Evolutionary conservation across 2,329 filamentous ascomycete species (phyloP).

Genomic region (Geosmithia putterillii): DNA sequence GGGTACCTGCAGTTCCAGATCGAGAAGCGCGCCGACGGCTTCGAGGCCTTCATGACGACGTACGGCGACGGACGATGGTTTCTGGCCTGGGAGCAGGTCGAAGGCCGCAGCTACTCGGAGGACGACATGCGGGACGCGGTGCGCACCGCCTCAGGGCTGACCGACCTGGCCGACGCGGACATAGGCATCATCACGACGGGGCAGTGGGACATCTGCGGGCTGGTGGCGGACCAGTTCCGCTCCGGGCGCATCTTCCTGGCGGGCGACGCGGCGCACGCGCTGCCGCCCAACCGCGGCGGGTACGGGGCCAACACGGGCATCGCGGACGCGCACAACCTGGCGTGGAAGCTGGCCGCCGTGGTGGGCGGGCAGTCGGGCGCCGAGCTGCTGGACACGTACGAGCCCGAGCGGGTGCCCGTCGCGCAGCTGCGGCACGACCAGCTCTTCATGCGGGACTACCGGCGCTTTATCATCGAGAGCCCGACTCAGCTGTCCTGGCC

Average conservation of each 20-base stretch:
- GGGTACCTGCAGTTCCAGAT: slow-evolving; percentile 20
- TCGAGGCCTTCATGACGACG: slow-evolving; percentile 12
- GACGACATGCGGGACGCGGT: not conserved
- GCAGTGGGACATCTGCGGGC: slow-evolving; percentile 11
- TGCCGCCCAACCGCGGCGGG: slow-evolving; percentile 19
- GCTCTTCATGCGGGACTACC: slow-evolving; percentile 10
- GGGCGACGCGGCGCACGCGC: slow-evolving; percentile 20
- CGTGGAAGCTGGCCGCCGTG: slow-evolving; percentile 26
- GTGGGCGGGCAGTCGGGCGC: slow-evolving; percentile 9
- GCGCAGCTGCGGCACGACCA: slow-evolving; percentile 13
- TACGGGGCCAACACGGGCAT: slow-evolving; percentile 20
- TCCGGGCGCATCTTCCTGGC: slow-evolving; percentile 16
- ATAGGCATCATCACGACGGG: slow-evolving; percentile 8
- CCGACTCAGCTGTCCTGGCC: slow-evolving; percentile 6
- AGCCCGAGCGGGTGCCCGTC: slow-evolving; percentile 21
- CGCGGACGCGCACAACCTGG: slow-evolving; percentile 25
- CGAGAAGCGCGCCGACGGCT: slow-evolving; percentile 8
- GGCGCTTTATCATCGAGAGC: slow-evolving; percentile 3
- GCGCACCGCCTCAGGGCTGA: not conserved
- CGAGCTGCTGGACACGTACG: slow-evolving; percentile 22
- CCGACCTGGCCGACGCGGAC: slow-evolving; percentile 4
- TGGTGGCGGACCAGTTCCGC: slow-evolving; percentile 14
- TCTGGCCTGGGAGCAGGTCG: not conserved
- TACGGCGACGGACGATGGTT: slow-evolving; percentile 11
- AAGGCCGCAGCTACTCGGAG: not conserved